Evolutionary conservation across 2,329 filamentous ascomycete genomes (phyloP).

Genomic region (Ceratocystis harringtonii): DNA sequence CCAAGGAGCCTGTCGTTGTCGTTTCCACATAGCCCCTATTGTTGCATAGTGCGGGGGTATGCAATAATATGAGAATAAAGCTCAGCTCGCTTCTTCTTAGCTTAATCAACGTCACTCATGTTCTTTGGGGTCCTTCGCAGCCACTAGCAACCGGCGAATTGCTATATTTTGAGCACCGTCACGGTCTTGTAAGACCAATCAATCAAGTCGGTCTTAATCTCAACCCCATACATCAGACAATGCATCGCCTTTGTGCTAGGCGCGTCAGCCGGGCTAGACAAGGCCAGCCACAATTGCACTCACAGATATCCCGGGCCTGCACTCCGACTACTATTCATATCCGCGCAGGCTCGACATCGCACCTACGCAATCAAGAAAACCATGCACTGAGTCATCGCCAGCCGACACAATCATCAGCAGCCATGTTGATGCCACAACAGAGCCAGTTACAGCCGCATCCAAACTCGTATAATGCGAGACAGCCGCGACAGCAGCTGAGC

Average conservation of each 20-base stretch:
- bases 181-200: neutral
- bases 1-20: too few relatives aligned
- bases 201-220: neutral
- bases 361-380: neutral
- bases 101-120: neutral
- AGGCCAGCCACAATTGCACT: neutral
- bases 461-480: too few relatives aligned
- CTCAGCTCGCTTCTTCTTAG: neutral
- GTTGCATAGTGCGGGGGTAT: constrained; percentile 14
- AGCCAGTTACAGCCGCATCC: neutral
- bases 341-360: neutral
- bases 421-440: neutral
- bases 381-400: neutral
- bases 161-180: neutral
- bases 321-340: neutral
- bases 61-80: neutral
- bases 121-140: neutral
- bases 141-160: neutral
- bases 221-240: neutral
- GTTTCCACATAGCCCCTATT: neutral
- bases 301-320: neutral
- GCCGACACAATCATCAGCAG: neutral
- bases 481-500: too few relatives aligned
- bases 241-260: neutral
- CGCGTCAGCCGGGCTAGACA: neutral